phyloP scores from a whole-genome alignment of 805 yeast species.

The Nakazawaea ishiwadae region DNA sequence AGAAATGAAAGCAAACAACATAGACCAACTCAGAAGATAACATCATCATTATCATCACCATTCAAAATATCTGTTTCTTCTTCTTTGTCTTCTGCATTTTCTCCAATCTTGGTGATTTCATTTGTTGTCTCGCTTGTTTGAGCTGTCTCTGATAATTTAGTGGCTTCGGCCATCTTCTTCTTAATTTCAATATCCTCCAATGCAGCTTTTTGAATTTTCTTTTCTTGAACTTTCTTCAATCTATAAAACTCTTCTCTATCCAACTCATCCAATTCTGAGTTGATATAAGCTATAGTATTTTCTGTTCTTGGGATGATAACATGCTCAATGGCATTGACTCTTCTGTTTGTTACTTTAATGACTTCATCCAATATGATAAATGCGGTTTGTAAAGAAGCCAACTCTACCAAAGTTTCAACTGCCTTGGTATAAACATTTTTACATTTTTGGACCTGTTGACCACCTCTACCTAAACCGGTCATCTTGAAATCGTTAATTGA shows the following conservation, averaged over 20 bases:
- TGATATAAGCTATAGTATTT: slow-evolving; percentile 86
- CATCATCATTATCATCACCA: slow-evolving; percentile 32
- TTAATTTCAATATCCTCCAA: slow-evolving; percentile 51
- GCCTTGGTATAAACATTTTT: slow-evolving; percentile 90
- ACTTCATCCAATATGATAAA: slow-evolving; percentile 96
- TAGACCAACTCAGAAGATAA: slow-evolving; percentile 25
- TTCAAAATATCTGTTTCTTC: slow-evolving; percentile 19
- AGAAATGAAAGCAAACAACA: neutral
- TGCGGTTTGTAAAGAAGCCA: slow-evolving; percentile 95
- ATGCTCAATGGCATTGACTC: slow-evolving; percentile 98
- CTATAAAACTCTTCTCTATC: slow-evolving; percentile 98
- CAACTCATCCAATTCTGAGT: slow-evolving; percentile 93
- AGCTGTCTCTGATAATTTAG: slow-evolving; percentile 18
- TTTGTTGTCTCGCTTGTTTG: slow-evolving; percentile 38
- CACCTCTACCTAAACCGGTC: slow-evolving; percentile 98
- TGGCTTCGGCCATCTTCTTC: slow-evolving; percentile 27
- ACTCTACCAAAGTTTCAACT: slow-evolving; percentile 93
- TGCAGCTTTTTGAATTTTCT: slow-evolving; percentile 79
- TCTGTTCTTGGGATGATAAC: slow-evolving; percentile 97
- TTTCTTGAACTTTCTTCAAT: slow-evolving; percentile 92
- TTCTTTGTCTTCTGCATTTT: slow-evolving; percentile 7
- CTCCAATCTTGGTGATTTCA: slow-evolving; percentile 25
- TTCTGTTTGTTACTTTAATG: slow-evolving; percentile 94
- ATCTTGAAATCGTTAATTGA: slow-evolving; percentile 88
- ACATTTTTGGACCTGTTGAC: slow-evolving; percentile 95